Conservation (phyloP, 441 rosid species). For the Kokia cookei region DNA sequence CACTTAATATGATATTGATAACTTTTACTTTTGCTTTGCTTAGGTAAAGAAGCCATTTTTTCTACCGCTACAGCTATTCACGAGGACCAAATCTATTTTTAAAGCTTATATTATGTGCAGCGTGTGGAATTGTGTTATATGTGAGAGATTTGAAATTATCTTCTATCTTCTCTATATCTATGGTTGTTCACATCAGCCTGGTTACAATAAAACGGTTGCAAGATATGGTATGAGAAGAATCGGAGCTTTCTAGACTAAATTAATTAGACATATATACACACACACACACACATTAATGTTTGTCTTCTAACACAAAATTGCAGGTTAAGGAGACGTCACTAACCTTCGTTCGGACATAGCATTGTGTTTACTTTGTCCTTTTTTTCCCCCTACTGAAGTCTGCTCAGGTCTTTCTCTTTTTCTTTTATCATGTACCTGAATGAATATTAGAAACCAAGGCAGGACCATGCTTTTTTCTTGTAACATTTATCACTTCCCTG, state of each 20-base stretch:
- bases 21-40: too few species aligned
- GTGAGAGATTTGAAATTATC: too few species aligned
- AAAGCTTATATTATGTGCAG: too few species aligned
- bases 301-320: slow-evolving; percentile 13
- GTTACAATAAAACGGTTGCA: slow-evolving; percentile 30
- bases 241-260: slow-evolving; percentile 53
- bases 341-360: slow-evolving; percentile 11
- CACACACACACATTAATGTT: neutral
- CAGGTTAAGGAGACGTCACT: slow-evolving; percentile 25
- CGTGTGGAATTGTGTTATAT: too few species aligned
- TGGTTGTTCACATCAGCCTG: too few species aligned
- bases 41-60: too few species aligned
- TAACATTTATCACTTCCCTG: neutral
- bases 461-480: neutral
- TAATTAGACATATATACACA: too few species aligned
- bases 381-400: neutral
- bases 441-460: neutral
- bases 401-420: neutral
- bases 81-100: rapidly evolving
- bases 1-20: too few species aligned
- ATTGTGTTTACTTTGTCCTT: neutral
- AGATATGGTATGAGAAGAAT: slow-evolving; percentile 67
- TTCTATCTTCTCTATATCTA: too few species aligned
- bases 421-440: neutral
- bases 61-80: too few species aligned